Evolutionary conservation across 2,329 filamentous ascomycete species (phyloP).

Genomic region (Fusarium liriodendri): DNA sequence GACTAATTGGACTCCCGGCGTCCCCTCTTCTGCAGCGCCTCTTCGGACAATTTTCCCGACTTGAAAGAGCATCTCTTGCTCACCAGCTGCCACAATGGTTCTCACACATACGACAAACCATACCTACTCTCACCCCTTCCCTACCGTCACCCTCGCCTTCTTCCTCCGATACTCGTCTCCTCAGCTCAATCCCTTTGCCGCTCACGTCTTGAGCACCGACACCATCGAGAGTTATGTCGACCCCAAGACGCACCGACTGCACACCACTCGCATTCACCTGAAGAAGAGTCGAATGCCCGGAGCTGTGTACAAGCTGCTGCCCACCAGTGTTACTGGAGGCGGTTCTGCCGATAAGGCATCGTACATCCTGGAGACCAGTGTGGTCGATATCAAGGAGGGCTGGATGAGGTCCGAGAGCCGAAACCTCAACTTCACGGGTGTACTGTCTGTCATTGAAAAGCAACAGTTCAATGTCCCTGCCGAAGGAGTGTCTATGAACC

Average conservation of each 20-base stretch:
- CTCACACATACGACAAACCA: constrained; percentile 75
- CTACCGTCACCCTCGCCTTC: constrained; percentile 87
- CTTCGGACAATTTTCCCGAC: constrained; percentile 11
- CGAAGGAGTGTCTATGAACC: constrained; percentile 38
- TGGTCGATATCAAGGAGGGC: constrained; percentile 82
- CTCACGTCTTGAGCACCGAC: constrained; percentile 85
- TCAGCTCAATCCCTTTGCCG: constrained; percentile 80
- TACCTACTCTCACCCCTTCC: constrained; percentile 83
- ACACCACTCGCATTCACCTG: constrained; percentile 83
- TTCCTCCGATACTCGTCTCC: constrained; percentile 85
- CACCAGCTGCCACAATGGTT: constrained; percentile 61
- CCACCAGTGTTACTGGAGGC: constrained; percentile 75
- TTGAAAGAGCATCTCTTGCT: constrained; percentile 26
- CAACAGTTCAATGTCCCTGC: constrained; percentile 71
- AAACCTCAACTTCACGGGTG: constrained; percentile 85
- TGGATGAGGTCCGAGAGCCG: constrained; percentile 86
- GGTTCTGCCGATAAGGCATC: constrained; percentile 74
- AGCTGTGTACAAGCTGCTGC: constrained; percentile 80
- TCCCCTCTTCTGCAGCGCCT: constrained; percentile 5
- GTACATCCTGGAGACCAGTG: constrained; percentile 83
- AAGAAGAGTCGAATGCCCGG: constrained; percentile 84
- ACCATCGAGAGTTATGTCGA: constrained; percentile 82
- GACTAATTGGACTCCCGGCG: constrained; percentile 28
- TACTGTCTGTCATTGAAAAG: constrained; percentile 81
- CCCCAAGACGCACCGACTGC: constrained; percentile 76